Conservation (phyloP, 2,329 filamentous ascomycete genomes). For the Neurospora crassa region DNA sequence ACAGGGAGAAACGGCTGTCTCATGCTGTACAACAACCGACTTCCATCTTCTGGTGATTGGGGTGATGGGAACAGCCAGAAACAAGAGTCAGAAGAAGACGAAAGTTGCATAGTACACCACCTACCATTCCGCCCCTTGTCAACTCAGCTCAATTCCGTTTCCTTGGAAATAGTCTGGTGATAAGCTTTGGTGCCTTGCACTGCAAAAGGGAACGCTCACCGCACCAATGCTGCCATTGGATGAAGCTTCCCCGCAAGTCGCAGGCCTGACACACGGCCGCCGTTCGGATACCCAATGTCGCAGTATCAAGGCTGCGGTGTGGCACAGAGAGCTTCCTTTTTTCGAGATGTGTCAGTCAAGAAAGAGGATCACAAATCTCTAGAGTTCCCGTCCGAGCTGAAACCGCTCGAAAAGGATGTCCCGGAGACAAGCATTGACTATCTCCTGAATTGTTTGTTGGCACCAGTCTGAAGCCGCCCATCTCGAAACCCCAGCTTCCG, state of each 20-base stretch:
- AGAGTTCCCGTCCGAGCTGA: neutral
- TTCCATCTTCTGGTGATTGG: neutral
- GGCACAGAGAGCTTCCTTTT: neutral
- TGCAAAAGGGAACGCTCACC: neutral
- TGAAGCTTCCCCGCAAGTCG: neutral
- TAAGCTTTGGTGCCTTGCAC: neutral
- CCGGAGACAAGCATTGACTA: neutral
- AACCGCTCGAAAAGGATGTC: neutral
- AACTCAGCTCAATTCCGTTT: neutral
- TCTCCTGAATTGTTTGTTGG: neutral
- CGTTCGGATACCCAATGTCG: neutral
- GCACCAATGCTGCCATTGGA: neutral
- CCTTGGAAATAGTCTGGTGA: neutral
- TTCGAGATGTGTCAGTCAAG: neutral
- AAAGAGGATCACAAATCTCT: neutral
- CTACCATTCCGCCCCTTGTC: neutral
- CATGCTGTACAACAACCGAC: neutral
- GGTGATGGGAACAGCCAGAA: neutral
- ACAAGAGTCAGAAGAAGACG: neutral
- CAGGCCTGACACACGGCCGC: neutral
- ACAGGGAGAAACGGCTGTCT: neutral
- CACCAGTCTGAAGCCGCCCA: neutral
- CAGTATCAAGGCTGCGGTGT: neutral
- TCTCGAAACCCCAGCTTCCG: neutral
- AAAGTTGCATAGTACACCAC: neutral